A percentile compares a stretch with the other conserved stretches of the same genome.
phyloP scores from a whole-genome alignment of 208 protist genomes.

The Crithidia brevicula region DNA sequence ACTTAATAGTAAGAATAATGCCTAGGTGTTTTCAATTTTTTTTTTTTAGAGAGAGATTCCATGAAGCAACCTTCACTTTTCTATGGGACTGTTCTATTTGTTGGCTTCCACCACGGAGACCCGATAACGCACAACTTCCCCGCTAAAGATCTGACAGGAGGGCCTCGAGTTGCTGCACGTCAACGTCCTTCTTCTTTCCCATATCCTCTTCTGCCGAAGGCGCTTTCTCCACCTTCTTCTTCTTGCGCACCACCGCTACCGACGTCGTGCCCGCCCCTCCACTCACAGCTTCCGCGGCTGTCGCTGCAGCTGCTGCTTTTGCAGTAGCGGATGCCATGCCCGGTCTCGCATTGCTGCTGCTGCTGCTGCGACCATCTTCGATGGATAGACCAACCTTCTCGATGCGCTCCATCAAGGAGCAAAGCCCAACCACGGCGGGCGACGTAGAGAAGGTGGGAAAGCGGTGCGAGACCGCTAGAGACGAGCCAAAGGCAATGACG shows the following conservation, averaged over 20 bases:
- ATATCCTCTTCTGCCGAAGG: constrained; percentile 10
- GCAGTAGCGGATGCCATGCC: no score
- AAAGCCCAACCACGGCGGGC: constrained; percentile 46
- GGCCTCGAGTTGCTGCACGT: constrained; percentile 35
- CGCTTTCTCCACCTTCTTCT: constrained; percentile 57
- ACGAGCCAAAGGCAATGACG: constrained; percentile 67
- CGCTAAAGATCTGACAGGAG: constrained; percentile 30
- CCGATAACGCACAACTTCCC: background rate
- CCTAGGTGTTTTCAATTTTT: background rate
- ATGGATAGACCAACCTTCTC: constrained; percentile 23
- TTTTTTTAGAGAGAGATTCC: no score
- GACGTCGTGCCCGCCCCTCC: background rate
- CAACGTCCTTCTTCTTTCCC: constrained; percentile 19
- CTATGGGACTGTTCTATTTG: constrained; percentile 1
- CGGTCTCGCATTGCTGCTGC: no score
- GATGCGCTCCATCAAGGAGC: constrained; percentile 42
- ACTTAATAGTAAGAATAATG: no score
- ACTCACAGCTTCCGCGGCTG: background rate
- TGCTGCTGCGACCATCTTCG: constrained; percentile 30
- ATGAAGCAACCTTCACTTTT: no score
- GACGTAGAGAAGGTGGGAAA: constrained; percentile 66
- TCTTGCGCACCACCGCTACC: constrained; percentile 75
- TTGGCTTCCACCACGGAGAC: background rate
- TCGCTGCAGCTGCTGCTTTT: constrained; percentile 15
- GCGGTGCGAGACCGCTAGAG: constrained; percentile 54